A percentile compares a stretch with the other conserved stretches of the same genome.
phyloP scores from a whole-genome alignment of 192 early-diverging fungal species.

The Umbelopsis sp. region DNA sequence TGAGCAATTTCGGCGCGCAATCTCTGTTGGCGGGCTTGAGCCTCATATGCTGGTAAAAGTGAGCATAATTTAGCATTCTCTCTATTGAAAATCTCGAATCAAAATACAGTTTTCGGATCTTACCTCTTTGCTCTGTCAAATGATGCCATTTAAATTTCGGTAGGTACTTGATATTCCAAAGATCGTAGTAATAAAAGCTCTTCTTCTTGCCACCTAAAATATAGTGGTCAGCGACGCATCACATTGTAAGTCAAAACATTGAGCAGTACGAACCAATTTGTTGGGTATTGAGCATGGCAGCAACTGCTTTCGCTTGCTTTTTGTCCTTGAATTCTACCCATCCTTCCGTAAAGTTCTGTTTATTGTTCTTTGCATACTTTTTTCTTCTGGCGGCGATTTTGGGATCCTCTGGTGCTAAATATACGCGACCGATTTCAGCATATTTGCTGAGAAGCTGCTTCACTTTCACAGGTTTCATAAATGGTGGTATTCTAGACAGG shows the following conservation, averaged over 20 bases:
- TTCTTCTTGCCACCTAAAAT: slow-evolving; percentile 77
- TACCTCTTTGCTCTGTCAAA: slow-evolving; percentile 90
- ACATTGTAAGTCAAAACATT: neutral
- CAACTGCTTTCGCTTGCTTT: slow-evolving; percentile 79
- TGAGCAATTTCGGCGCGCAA: slow-evolving; percentile 82
- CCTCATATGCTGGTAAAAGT: slow-evolving; percentile 61
- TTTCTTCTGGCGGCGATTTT: slow-evolving; percentile 76
- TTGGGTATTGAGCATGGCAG: slow-evolving; percentile 77
- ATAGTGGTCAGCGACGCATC: neutral
- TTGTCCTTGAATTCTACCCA: slow-evolving; percentile 99
- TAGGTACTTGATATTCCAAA: slow-evolving; percentile 98
- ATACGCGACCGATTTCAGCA: slow-evolving; percentile 82
- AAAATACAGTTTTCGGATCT: neutral
- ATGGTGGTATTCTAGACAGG: slow-evolving; percentile 88
- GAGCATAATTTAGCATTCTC: neutral
- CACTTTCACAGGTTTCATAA: slow-evolving; percentile 87
- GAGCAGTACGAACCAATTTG: slow-evolving; percentile 60
- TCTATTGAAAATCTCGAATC: no score
- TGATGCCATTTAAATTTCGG: slow-evolving; percentile 97
- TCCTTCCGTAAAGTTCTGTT: slow-evolving; percentile 88
- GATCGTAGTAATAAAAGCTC: slow-evolving; percentile 86
- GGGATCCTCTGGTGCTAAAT: slow-evolving; percentile 81
- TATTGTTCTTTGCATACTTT: slow-evolving; percentile 86
- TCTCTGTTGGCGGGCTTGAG: slow-evolving; percentile 76
- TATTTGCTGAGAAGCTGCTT: slow-evolving; percentile 73